Evolutionary conservation across 148 eudicot genomes (phyloP), one percentile per base, ranked within the genome.

Genomic region (Salicornia ramosissima): DNA sequence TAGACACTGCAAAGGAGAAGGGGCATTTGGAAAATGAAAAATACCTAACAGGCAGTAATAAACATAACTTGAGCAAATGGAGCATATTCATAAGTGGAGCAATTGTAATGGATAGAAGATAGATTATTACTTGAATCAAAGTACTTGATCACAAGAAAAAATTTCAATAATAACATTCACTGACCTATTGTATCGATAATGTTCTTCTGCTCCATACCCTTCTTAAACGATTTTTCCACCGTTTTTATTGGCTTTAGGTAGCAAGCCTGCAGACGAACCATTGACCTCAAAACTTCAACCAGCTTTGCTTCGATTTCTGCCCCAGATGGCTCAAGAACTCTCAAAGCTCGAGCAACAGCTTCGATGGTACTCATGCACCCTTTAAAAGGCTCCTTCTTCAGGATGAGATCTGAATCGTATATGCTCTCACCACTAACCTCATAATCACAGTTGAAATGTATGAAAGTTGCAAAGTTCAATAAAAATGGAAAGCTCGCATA

Each of bases 321-420:
- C 70, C 97, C 99, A 65, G 69, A 76, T 59, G 88, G 89, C 79
- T 94, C 99, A n/a, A 94, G 83, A 63, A 87, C 69, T n/a, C 81
- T 71, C 78, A 94, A 80, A 72, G 90, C 91, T 74, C 97, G 82
- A 39, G 99, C 97, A 69, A 94, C 81, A 5, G 97, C 99, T 78
- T 94, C 97, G 86, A 94, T 82, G 42, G 99, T 94, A 75, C 97
- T 91, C 97, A 84, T 89, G 78, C 97, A 94, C 53, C 99, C 99
- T 70, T 81, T 77, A 73, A 78, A 94, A 0, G 99, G 97, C 73
- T 94, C 99, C 82, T 90, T 91, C 80, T 92, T 86, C 56, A 90
- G 84, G 72, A 83, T 82, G 77, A 94, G 81, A 51, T 88, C 97
- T 3, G 99, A 94, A 79, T 87, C 84, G 68, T 75, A 94, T 34